A percentile compares a stretch with the other conserved stretches of the same genome.
Evolutionary conservation across 768 basidiomycete species (phyloP).

Genomic region (Leucogyrophana mollusca): DNA sequence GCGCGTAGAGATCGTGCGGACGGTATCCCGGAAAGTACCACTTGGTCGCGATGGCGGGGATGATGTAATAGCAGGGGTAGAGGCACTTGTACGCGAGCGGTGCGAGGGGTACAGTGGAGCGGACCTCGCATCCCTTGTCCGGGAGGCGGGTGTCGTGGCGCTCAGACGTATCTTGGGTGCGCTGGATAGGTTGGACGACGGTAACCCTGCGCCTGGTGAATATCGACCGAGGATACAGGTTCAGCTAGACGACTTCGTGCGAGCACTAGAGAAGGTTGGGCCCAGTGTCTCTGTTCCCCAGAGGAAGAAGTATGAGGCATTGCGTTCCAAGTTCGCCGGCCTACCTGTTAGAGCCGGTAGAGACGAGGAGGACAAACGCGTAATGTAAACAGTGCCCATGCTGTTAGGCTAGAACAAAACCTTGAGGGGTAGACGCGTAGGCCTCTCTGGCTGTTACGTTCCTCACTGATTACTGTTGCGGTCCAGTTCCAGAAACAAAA

Average conservation of each 20-base stretch:
- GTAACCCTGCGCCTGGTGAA: slow-evolving; percentile 8
- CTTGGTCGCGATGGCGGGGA: slow-evolving; percentile 38
- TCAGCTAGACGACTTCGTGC: slow-evolving; percentile 62
- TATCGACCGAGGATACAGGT: slow-evolving; percentile 44
- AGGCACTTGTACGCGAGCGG: slow-evolving; percentile 50
- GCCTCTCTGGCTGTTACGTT: no score
- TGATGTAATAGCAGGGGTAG: slow-evolving; percentile 26
- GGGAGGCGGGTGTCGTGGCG: slow-evolving; percentile 89
- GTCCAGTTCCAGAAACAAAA: no score
- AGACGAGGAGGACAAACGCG: slow-evolving; percentile 29
- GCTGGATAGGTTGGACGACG: slow-evolving; percentile 57
- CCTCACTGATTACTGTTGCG: no score
- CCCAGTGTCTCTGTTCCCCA: slow-evolving; percentile 86
- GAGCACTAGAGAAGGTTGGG: slow-evolving; percentile 75
- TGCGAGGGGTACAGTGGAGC: slow-evolving; percentile 94
- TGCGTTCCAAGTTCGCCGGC: slow-evolving; percentile 84
- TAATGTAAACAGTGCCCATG: background rate
- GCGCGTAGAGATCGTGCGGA: slow-evolving; percentile 81
- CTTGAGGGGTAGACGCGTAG: no score
- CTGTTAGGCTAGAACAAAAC: no score
- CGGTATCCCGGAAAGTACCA: slow-evolving; percentile 71
- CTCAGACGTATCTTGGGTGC: slow-evolving; percentile 67
- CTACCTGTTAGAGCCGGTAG: slow-evolving; percentile 53
- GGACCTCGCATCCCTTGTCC: slow-evolving; percentile 82
- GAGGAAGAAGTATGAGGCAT: slow-evolving; percentile 76